Evolutionary conservation across 768 basidiomycete genomes (phyloP), one percentile per base, ranked within the genome.

Genomic region (Brasilioporus rufonigricans): DNA sequence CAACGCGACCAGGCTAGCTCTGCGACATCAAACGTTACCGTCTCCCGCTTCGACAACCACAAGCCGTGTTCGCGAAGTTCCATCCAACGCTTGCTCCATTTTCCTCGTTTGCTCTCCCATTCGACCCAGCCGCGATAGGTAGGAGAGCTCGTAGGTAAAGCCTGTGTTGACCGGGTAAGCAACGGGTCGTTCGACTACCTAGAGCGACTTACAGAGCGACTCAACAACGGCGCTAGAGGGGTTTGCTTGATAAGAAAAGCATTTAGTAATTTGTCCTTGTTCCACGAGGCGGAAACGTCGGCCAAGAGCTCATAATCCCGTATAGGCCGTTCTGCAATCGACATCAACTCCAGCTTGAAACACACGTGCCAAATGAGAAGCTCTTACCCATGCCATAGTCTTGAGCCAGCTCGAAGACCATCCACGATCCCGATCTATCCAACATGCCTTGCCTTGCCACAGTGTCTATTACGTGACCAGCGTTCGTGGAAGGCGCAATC

Each of bases 41-140:
- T 87, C 51, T 97, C 93, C 18, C 90, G 87, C 73, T 98, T 98
- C 29, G 91, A 87, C 35, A 96, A 67, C 80, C 86, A 96, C 50
- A 98, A 66, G 56, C 83, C 82, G 59, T 95, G 91, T 64, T 95
- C 93, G 45, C 91, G 80, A 24, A 97, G 80, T 63, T 87, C 84
- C 66, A 99, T 76, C 84, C 87, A 95, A 32, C 93, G 82, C 72
- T 98, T 98, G 52, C 77, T 87, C 97, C 96, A 99, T 71, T 97
- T 97, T 33, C 93, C 93, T 55, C 87, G 83, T 73, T 96, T 98
- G 43, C 76, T 77, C 74, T 96, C 92, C 81, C 86, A 90, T 68
- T 98, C 91, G 24, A 98, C 84, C 64, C 85, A 93, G 7, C 87
- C 79, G 38, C 78, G 74, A 57, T 74, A 63, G 4, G 61, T 68